Conservation (phyloP, 306 rosid genomes). For the Pterocarpus santalinus region DNA sequence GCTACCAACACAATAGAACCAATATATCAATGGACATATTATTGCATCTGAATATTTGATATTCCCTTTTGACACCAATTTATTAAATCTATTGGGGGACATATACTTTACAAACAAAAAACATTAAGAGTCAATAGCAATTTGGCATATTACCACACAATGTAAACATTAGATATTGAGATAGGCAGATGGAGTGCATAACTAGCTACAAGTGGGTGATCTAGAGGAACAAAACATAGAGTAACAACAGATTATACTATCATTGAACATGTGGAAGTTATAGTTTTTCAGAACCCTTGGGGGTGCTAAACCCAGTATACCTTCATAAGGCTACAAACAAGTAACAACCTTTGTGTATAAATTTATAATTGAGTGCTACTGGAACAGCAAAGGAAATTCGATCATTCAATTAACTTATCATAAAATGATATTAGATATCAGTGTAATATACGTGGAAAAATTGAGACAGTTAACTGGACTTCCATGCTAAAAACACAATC, state of each 20-base stretch:
- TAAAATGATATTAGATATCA: neutral
- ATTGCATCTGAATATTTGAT: neutral
- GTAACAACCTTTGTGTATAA: neutral
- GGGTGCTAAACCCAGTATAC: neutral
- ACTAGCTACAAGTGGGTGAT: constrained; percentile 4
- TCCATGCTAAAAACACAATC: neutral
- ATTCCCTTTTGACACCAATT: neutral
- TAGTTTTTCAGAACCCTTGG: neutral
- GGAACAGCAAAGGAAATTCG: neutral
- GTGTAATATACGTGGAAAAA: neutral
- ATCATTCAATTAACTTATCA: constrained; percentile 22
- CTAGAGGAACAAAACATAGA: neutral
- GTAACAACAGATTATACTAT: neutral
- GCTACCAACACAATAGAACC: neutral
- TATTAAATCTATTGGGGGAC: neutral
- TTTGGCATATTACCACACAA: neutral
- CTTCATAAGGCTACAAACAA: constrained; percentile 14
- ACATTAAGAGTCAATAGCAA: neutral
- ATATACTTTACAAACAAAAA: constrained; percentile 11
- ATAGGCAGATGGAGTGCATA: neutral
- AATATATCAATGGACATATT: neutral
- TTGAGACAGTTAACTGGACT: constrained; percentile 19
- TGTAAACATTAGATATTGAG: neutral
- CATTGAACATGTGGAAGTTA: neutral
- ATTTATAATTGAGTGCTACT: constrained; percentile 3